Evolutionary conservation across 1,284 basidiomycete species (phyloP), one percentile per base, ranked within the genome.

Genomic region (Earliella scabrosa): DNA sequence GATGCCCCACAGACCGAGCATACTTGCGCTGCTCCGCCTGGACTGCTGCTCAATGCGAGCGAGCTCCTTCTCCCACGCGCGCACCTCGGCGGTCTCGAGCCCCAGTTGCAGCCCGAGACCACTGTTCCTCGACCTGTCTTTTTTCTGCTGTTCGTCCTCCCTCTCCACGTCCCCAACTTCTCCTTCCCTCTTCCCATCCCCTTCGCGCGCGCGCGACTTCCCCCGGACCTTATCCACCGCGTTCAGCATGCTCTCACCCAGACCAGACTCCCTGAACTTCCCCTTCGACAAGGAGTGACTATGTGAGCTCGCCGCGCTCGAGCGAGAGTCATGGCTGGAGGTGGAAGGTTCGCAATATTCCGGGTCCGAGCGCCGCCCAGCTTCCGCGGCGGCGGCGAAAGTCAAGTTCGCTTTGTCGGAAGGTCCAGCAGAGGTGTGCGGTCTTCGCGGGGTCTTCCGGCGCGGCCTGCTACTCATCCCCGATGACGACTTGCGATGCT

Each of bases 11-110:
- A 58, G 80, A n/a, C 82, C 82, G 44, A 85, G 71, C 75, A 88
- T 77, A 67, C 82, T 80, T 54, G 67, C 71, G 52, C 84, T 89
- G 54, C 79, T 83, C 63, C 81, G 77, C 54, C 83, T 78, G 65
- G 85, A 88, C 66, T 75, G 76, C 63, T 75, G 73, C 73, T 91
- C 89, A 63, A 92, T 90, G 58, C 82, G 79, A 59, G 78, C 82
- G 44, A 91, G 78, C 75, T 92, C 88, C 66, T 84, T 82, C 71
- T 92, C 90, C 90, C 90, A 92, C 59, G 86, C 89, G 55, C 78
- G 76, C 63, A 88, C 78, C 24, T 82, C 61, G 49, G 68, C 70
- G 36, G 44, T 45, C 60, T 59, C 60, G 39, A 56, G 57, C 67
- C 45, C 55, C 45, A 60, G 46, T 43, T 50, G 55, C 48, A 61